A percentile compares a stretch with the other conserved stretches of the same genome.
Evolutionary conservation across 306 rosid species (phyloP).

Genomic region (Mimosa bimucronata): DNA sequence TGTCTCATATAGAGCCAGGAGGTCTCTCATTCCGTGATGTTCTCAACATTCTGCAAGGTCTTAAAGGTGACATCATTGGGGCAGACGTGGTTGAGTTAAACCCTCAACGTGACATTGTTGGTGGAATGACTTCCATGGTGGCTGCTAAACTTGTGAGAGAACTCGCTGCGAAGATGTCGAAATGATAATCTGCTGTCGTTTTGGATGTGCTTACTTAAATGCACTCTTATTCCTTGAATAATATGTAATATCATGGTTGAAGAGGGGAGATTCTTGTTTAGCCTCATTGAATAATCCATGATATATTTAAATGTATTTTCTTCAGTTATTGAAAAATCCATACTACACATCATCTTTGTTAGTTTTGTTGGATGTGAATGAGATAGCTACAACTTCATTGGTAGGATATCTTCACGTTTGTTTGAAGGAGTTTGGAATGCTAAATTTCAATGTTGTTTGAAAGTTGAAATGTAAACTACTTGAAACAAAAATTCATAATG

Average conservation of each 20-base stretch:
- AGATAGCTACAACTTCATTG: no score
- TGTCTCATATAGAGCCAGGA: slow-evolving; percentile 95
- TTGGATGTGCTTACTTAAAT: neutral
- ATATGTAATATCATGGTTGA: slow-evolving; percentile 19
- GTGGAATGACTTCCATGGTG: slow-evolving; percentile 99
- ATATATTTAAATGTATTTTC: neutral
- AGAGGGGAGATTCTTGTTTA: slow-evolving; percentile 3
- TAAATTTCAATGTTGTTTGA: no score
- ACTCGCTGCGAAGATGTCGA: slow-evolving; percentile 81
- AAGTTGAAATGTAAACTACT: no score
- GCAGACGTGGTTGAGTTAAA: slow-evolving; percentile 92
- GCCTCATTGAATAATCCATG: slow-evolving; percentile 2
- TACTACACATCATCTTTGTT: no score
- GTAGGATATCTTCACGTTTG: no score
- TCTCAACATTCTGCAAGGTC: slow-evolving; percentile 89
- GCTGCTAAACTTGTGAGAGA: slow-evolving; percentile 97
- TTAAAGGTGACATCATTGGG: slow-evolving; percentile 80
- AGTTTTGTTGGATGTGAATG: no score
- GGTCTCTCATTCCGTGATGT: slow-evolving; percentile 93
- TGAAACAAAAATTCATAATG: no score
- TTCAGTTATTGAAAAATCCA: neutral
- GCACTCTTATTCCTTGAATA: slow-evolving; percentile 4
- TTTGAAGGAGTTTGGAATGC: no score
- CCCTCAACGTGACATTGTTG: slow-evolving; percentile 94
- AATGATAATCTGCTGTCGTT: slow-evolving; percentile 36